These are phyloP conservation scores for Terana coerulea DNA, from an alignment of 768 basidiomycete genomes.

Conservation along the genomic window DNA sequence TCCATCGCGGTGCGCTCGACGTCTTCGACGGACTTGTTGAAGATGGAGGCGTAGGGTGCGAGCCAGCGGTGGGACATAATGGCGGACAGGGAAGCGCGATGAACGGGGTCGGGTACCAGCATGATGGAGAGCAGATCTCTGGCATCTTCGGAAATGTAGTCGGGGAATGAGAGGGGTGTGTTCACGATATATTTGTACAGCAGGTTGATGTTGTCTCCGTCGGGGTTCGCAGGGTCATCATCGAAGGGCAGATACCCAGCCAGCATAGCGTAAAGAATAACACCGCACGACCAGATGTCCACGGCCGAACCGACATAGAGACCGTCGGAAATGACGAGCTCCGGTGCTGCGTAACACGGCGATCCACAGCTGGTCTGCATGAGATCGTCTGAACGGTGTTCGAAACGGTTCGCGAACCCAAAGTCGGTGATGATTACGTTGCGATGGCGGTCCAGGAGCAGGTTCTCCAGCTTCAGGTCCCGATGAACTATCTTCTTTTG, in stretches of 20 bases:
- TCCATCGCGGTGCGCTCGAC: conserved; percentile 80
- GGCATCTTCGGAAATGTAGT: conserved; percentile 83
- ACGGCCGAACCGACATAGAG: conserved; percentile 96
- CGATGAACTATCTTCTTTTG: conserved; percentile 99
- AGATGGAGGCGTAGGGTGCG: conserved; percentile 53
- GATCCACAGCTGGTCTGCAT: conserved; percentile 99
- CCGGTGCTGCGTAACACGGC: conserved; percentile 98
- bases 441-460: conserved; percentile 93
- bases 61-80: conserved; percentile 94
- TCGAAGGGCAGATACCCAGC: conserved; percentile 99
- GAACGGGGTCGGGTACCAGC: conserved; percentile 89
- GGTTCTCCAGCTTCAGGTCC: conserved; percentile 97
- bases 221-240: conserved; percentile 97
- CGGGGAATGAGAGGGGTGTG: conserved; percentile 96
- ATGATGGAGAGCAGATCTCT: conserved; percentile 83
- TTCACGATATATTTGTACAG: conserved; percentile 98
- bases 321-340: conserved; percentile 96
- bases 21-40: conserved; percentile 70
- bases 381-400: conserved; percentile 87
- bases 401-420: conserved; percentile 97
- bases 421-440: conserved; percentile 99
- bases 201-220: conserved; percentile 98
- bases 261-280: conserved; percentile 95
- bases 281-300: conserved; percentile 96
- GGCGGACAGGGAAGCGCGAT: conserved; percentile 66